These are phyloP conservation scores for Colletotrichum liriopes DNA, from an alignment of 2,329 filamentous ascomycete genomes.

Conservation along the genomic window DNA sequence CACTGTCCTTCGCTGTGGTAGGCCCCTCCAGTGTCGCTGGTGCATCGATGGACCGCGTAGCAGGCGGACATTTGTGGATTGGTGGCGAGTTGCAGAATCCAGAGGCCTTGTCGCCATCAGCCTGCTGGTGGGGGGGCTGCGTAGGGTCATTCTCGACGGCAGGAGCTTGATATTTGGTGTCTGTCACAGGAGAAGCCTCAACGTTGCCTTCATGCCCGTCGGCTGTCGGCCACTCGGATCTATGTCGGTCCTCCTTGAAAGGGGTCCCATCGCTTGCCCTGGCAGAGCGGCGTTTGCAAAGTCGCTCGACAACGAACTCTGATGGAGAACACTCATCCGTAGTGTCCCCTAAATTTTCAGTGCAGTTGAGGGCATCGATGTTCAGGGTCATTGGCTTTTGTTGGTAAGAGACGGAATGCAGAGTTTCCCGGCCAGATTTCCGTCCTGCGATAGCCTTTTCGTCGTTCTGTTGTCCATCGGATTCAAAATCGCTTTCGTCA, in stretches of 20 bases:
- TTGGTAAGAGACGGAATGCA: neutral
- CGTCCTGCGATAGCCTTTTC: neutral
- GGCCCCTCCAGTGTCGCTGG: neutral
- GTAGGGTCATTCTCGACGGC: conserved; percentile 10
- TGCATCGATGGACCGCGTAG: neutral
- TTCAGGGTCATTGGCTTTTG: neutral
- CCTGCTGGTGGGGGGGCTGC: no score
- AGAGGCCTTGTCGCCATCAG: neutral
- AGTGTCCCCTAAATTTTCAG: neutral
- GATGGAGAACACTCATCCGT: conserved; percentile 2
- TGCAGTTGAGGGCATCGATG: neutral
- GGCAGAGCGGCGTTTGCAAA: conserved; percentile 16
- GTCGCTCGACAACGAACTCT: conserved; percentile 6
- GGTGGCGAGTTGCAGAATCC: no score
- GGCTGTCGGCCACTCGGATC: neutral
- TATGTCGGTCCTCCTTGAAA: neutral
- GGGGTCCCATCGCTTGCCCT: neutral
- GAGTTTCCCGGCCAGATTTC: neutral
- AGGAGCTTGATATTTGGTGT: neutral
- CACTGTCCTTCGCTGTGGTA: neutral
- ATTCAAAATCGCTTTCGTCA: conserved; percentile 26
- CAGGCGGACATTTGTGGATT: no score
- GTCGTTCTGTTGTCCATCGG: neutral
- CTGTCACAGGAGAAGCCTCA: neutral
- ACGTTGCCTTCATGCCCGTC: neutral